phyloP scores from a whole-genome alignment of 148 eudicot species.

The Chenopodium album region DNA sequence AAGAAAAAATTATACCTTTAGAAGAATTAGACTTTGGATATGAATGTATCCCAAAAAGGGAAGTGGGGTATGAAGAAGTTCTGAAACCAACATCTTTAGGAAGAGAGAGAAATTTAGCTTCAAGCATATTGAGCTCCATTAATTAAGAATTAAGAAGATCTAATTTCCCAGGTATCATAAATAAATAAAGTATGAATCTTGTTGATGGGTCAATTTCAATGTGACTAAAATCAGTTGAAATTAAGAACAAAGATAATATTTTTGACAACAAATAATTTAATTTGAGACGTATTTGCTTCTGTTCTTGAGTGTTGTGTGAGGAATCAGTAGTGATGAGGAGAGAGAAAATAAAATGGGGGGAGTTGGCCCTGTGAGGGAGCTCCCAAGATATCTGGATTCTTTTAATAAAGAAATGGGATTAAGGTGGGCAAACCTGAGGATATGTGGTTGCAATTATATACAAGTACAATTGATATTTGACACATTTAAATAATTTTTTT shows the following conservation, averaged over 20 bases:
- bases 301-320: neutral
- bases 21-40: conserved; percentile 16
- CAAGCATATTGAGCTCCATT: conserved; percentile 30
- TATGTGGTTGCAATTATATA: neutral
- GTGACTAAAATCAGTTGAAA: conserved; percentile 1
- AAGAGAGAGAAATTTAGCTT: conserved; percentile 10
- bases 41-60: conserved; percentile 14
- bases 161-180: conserved; percentile 3
- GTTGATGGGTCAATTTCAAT: neutral
- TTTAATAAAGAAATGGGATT: neutral
- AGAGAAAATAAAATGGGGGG: neutral
- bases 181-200: neutral
- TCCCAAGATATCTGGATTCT: conserved; percentile 1
- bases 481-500: too few relatives aligned
- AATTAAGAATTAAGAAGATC: neutral
- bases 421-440: neutral
- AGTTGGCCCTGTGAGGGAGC: neutral
- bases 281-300: neutral
- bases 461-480: too few relatives aligned
- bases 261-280: neutral
- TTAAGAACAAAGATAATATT: neutral
- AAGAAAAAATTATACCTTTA: conserved; percentile 26
- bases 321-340: neutral
- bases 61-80: conserved; percentile 3
- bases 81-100: conserved; percentile 17